Percentiles rank a stretch among this genome's conserved stretches.
These are phyloP conservation scores for Lasiosphaeriaceae sp. DNA, from an alignment of 495 filamentous ascomycete species.

Conservation along the genomic window DNA sequence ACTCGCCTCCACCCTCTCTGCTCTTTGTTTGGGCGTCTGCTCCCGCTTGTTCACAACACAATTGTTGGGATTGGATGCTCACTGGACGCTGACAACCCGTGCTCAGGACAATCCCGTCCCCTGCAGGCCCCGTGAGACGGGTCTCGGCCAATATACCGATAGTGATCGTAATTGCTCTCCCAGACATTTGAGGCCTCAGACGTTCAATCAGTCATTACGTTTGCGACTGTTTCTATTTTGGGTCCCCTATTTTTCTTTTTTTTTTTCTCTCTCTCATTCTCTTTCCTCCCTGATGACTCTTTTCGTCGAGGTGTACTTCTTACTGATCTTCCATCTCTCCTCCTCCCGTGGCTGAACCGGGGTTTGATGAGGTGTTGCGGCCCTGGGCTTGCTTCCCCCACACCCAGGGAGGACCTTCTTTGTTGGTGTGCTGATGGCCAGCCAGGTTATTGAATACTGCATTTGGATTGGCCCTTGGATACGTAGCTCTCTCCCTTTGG, in stretches of 20 bases:
- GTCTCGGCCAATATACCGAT: background rate
- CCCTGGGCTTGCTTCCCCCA: too few species aligned
- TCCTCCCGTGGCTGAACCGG: background rate
- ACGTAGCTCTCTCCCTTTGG: constrained; percentile 12
- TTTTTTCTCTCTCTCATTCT: background rate
- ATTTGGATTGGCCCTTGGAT: background rate
- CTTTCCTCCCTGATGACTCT: background rate
- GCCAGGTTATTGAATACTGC: background rate
- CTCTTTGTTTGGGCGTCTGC: background rate
- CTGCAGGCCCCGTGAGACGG: too few species aligned
- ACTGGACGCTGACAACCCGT: too few species aligned
- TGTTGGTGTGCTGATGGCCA: background rate
- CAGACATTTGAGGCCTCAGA: background rate
- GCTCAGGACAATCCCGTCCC: too few species aligned
- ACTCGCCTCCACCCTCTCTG: background rate
- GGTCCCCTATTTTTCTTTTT: background rate
- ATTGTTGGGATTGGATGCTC: too few species aligned
- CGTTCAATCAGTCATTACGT: background rate
- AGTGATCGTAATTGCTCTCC: background rate
- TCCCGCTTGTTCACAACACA: background rate
- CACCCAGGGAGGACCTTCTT: background rate
- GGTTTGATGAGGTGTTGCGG: background rate
- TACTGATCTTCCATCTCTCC: background rate
- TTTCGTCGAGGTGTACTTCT: background rate
- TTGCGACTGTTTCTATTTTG: background rate